Base-by-base conservation (phyloP, 352 stramenopile species). In the Phytophthora pluvialis region DNA sequence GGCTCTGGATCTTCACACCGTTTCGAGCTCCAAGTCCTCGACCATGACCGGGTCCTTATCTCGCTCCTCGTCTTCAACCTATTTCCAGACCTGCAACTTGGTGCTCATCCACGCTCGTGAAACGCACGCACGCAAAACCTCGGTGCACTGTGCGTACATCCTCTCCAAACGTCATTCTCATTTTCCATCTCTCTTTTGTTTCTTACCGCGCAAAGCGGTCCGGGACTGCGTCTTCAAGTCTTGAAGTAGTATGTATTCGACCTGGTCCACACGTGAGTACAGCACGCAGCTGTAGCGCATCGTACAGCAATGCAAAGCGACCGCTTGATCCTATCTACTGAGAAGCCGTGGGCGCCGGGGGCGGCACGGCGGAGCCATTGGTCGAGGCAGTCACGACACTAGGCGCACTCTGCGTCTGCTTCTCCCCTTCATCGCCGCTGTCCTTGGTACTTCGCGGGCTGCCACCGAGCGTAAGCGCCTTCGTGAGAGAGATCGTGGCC, bases 401-500 rank as follows among this genome's bases (percentile, higher is more conserved):
- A 46, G 64, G 36, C 0, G 60, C 51, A 51, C 46, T 67, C 29
- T 61, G 28, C 0, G 43, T 50, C 6, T 62, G 35, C 60, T 65
- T 73, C 13, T 63, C 56, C n/a, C 48, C 60, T 40, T 75, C 57
- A 18, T 77, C 70, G 7, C 32, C 51, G 25, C 55, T 73, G 55
- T 60, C 36, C 45, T 76, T 81, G 46, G 10, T 72, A 45, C 69
- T 75, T 7, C 54, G 59, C 18, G 67, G 67, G 33, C 71, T 76
- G 33, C 53, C 42, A 6, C 72, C 70, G 8, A 75, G 67, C 40
- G 78, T 83, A 28, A 92, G 73, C 39, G 71, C 78, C 64, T 90
- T 90, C 8, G 84, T 86, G n/a, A 92, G 75, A 35, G 82, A 91
- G 58, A 91, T 89, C 13, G 83, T 91, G 45, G 81, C 79, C 67